phyloP scores from a whole-genome alignment of 441 rosid species.

The Bocquillonia castaneifolia region DNA sequence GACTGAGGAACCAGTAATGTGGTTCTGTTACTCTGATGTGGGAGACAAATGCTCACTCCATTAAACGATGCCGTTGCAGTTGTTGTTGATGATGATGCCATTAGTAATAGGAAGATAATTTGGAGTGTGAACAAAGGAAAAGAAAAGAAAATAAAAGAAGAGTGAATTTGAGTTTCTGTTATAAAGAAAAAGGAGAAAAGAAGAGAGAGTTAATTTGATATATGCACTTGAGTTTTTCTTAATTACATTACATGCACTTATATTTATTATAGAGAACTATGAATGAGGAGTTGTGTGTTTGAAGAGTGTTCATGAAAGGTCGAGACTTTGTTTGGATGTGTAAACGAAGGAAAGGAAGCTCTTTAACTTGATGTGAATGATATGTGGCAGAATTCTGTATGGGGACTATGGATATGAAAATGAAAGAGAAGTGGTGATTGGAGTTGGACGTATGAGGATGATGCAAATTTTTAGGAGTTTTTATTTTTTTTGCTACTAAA shows the following conservation, averaged over 20 bases:
- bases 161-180: conserved; percentile 2
- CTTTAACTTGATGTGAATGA: no score
- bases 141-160: background rate
- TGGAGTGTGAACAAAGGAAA: conserved; percentile 17
- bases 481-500: no score
- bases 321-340: conserved; percentile 26
- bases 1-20: conserved; percentile 31
- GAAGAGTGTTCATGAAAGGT: conserved; percentile 46
- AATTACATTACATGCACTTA: no score
- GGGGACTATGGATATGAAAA: background rate
- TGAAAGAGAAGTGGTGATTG: no score
- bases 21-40: conserved; percentile 20
- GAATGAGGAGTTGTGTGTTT: background rate
- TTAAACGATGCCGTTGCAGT: conserved; percentile 40
- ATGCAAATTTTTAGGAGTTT: background rate
- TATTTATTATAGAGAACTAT: no score
- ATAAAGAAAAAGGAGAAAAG: conserved; percentile 3
- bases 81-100: conserved; percentile 46
- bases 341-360: background rate
- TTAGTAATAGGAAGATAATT: conserved; percentile 15
- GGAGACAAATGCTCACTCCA: conserved; percentile 33
- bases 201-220: background rate
- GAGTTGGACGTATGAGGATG: no score
- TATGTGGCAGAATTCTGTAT: conserved; percentile 13
- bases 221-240: background rate